Percentiles rank a stretch among this genome's conserved stretches.
Evolutionary conservation across 75 land plant genomes (phyloP).

Genomic region (Pseudotsuga menziesii): DNA sequence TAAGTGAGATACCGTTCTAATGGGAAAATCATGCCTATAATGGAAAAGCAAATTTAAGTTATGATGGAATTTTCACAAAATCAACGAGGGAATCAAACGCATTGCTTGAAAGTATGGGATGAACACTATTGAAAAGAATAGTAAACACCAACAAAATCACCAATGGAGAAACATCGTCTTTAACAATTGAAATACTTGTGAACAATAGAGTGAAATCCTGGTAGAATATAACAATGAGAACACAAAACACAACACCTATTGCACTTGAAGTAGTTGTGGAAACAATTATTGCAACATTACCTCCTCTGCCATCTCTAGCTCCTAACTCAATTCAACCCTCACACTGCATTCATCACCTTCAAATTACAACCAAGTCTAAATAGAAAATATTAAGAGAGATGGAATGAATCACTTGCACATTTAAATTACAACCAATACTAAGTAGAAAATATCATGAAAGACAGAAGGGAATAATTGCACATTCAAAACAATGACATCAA

Average conservation of each 20-base stretch:
- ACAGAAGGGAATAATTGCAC: too few species aligned
- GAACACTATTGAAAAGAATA: slow-evolving; percentile 19
- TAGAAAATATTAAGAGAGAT: too few species aligned
- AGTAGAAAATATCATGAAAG: too few species aligned
- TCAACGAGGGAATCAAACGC: too few species aligned
- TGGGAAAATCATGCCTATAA: too few species aligned
- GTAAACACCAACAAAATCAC: slow-evolving; percentile 15
- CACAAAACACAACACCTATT: slow-evolving; percentile 18
- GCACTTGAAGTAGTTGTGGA: slow-evolving; percentile 12
- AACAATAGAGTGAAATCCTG: slow-evolving; percentile 18
- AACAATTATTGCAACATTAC: slow-evolving; percentile 16
- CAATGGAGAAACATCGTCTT: not conserved
- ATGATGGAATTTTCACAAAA: too few species aligned
- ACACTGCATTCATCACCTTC: slow-evolving; percentile 3
- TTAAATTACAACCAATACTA: too few species aligned
- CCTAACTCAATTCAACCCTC: slow-evolving; percentile 39
- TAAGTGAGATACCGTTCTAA: too few species aligned
- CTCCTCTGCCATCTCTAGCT: slow-evolving; percentile 21
- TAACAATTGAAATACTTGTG: slow-evolving; percentile 10
- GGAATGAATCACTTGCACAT: too few species aligned
- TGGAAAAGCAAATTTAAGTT: too few species aligned
- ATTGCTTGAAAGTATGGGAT: slow-evolving; percentile 19
- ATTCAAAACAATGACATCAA: not conserved
- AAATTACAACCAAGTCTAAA: not conserved
- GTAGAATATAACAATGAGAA: not conserved